Evolutionary conservation across 495 filamentous ascomycete species (phyloP).

Genomic region (Pseudevernia furfuracea): DNA sequence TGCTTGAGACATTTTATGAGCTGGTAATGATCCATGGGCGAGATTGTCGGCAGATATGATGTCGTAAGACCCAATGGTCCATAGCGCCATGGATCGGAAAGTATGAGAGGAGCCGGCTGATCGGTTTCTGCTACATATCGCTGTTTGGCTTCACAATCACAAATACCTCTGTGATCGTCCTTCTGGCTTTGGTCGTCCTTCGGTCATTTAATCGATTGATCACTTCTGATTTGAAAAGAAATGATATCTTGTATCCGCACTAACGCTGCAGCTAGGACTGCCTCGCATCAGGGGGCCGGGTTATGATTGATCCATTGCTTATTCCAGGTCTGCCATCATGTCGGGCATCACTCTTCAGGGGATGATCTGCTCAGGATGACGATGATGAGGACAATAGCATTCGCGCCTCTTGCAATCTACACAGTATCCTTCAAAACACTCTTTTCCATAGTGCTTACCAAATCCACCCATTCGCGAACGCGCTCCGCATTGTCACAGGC

Average conservation of each 20-base stretch:
- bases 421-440: background rate
- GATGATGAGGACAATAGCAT: background rate
- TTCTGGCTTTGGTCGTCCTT: background rate
- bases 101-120: background rate
- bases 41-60: background rate
- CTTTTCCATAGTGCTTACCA: background rate
- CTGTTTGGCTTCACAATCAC: background rate
- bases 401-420: background rate
- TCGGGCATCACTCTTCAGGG: background rate
- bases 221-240: constrained; percentile 1
- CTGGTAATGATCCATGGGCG: background rate
- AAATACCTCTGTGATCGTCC: background rate
- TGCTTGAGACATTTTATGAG: background rate
- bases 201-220: background rate
- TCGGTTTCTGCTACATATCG: background rate
- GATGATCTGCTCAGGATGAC: background rate
- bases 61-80: background rate
- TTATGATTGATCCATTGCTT: background rate
- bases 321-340: background rate
- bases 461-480: background rate
- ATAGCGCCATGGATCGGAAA: background rate
- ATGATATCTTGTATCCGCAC: background rate
- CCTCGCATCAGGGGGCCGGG: constrained; percentile 3
- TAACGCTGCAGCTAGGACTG: constrained; percentile 7
- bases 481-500: background rate